A percentile compares a stretch with the other conserved stretches of the same genome.
phyloP scores from a whole-genome alignment of 2,329 filamentous ascomycete species.

The Aspergillus cejpii region DNA sequence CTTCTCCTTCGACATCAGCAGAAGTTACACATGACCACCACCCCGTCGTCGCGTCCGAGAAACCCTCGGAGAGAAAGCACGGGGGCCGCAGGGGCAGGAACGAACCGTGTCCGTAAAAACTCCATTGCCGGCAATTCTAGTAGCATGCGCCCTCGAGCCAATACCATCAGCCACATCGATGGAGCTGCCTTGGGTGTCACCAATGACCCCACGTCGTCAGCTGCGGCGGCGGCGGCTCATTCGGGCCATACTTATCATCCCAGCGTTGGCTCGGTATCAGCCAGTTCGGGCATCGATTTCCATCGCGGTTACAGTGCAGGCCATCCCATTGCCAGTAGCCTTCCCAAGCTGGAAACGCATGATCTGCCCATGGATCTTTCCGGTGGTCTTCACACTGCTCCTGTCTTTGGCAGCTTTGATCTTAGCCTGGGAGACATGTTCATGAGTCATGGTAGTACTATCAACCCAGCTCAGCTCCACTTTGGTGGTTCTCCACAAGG shows the following conservation, averaged over 20 bases:
- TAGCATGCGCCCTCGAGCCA: slow-evolving; percentile 78
- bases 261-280: slow-evolving; percentile 61
- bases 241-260: slow-evolving; percentile 61
- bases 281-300: slow-evolving; percentile 51
- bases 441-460: slow-evolving; percentile 57
- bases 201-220: slow-evolving; percentile 16
- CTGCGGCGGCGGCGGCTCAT: slow-evolving; percentile 16
- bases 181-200: slow-evolving; percentile 58
- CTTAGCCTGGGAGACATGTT: slow-evolving; percentile 65
- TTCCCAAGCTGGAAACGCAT: slow-evolving; percentile 79
- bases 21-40: slow-evolving; percentile 91
- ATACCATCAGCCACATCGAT: slow-evolving; percentile 94
- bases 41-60: slow-evolving; percentile 76
- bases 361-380: slow-evolving; percentile 60
- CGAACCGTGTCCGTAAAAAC: slow-evolving; percentile 81
- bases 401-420: slow-evolving; percentile 62
- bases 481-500: slow-evolving; percentile 69
- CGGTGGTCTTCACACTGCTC: slow-evolving; percentile 70
- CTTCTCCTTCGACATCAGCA: slow-evolving; percentile 91
- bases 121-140: slow-evolving; percentile 62
- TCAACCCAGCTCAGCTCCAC: slow-evolving; percentile 66
- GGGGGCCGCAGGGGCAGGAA: slow-evolving; percentile 59
- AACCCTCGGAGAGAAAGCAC: slow-evolving; percentile 80
- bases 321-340: slow-evolving; percentile 53
- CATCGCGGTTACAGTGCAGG: slow-evolving; percentile 56